Base-by-base conservation (phyloP, 441 rosid genomes). In the Populus hybrid region DNA sequence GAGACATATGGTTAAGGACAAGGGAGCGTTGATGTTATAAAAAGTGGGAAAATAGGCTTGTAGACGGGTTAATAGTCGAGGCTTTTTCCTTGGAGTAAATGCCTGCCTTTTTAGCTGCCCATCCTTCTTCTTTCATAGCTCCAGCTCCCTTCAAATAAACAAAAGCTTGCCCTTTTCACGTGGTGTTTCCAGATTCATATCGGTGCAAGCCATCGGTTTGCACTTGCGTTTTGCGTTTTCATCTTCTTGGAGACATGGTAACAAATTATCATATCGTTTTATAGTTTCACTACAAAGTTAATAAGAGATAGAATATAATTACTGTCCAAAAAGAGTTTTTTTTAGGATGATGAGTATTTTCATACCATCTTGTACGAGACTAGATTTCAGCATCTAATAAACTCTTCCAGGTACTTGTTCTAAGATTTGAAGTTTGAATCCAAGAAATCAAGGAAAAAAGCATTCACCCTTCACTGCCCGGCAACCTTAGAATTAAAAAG, bases 21-120 rank as follows among this genome's bases (percentile, higher is more conserved):
- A 69, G 67, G 24, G 8, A 75, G 82, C 80, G 68, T 82, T 77
- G 79, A 78, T 40, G 72, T 57, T 76, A 38, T 75, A 66, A 74
- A 74, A 74, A 76, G 66, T 32, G 21, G 70, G 71, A 36, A 2
- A 42, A 4, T 75, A 36, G 10, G 21, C 8, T 73, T 76, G 79
- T 73, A 80, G 76, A 54, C 24, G 6, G 70, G 28, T 26, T 21
- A 10, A 35, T 32, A 34, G 71, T 72, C 68, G 35, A 10, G 70
- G 20, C 26, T 6, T 66, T 54, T 54, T 54, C 61, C 5, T 26
- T 10, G 71, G 70, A 77, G 69, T 70, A 24, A 40, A 70, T 59
- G 73, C 46, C 20, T 38, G 63, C 20, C 10, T 7, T 30, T 26
- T 21, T 28, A 54, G 61, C 2, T 54, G 61, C 61, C 61, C 61